A percentile compares a stretch with the other conserved stretches of the same genome.
phyloP scores from a whole-genome alignment of 257 asterid genomes.

The Solanum rostratum region DNA sequence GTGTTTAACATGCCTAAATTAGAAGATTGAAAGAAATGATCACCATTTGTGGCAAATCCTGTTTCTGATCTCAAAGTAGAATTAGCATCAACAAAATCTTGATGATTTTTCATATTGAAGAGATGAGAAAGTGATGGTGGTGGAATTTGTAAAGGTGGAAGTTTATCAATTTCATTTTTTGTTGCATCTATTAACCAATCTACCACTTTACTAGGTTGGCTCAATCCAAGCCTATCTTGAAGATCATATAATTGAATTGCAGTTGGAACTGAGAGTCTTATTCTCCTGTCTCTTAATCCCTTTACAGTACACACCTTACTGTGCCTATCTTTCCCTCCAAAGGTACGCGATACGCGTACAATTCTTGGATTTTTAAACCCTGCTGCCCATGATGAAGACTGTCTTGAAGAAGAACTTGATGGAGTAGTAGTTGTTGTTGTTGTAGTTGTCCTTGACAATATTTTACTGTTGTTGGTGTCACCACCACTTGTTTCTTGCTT shows the following conservation, averaged over 20 bases:
- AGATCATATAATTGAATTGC: constrained; percentile 64
- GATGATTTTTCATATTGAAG: background rate
- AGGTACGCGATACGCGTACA: constrained; percentile 44
- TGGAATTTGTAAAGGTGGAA: constrained; percentile 53
- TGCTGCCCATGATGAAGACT: constrained; percentile 22
- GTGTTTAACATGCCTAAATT: constrained; percentile 2
- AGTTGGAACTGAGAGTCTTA: constrained; percentile 61
- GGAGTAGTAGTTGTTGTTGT: background rate
- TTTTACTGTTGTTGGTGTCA: constrained; percentile 1
- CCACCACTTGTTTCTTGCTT: constrained; percentile 32
- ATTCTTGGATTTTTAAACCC: constrained; percentile 55
- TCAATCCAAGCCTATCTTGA: constrained; percentile 57
- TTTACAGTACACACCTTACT: constrained; percentile 65
- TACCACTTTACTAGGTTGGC: constrained; percentile 68
- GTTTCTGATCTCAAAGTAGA: background rate
- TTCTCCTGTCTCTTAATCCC: constrained; percentile 58
- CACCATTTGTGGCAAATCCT: background rate
- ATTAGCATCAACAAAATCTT: background rate
- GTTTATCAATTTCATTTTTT: constrained; percentile 43
- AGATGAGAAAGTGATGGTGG: constrained; percentile 6
- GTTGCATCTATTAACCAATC: constrained; percentile 63
- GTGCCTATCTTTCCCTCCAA: constrained; percentile 71
- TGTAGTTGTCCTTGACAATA: background rate
- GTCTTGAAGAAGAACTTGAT: constrained; percentile 27
- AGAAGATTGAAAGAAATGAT: constrained; percentile 36